A percentile compares a stretch with the other conserved stretches of the same genome.
Conservation (phyloP, 305 asterid species). For the Solanum hybrid region DNA sequence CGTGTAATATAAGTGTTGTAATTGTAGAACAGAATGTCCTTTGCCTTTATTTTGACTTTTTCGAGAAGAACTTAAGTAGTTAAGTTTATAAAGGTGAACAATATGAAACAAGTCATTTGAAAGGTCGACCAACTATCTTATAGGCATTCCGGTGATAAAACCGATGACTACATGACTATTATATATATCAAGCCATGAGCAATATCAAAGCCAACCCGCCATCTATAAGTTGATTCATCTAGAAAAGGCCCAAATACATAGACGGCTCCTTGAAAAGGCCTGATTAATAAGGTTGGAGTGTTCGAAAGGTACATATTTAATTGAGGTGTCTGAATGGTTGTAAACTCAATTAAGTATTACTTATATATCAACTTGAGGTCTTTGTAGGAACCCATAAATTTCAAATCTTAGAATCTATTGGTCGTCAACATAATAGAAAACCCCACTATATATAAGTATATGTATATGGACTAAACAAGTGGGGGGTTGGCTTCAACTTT, state of each 20-base stretch:
- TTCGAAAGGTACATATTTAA: neutral
- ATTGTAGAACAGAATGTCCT: neutral
- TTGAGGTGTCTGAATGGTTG: neutral
- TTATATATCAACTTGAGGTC: neutral
- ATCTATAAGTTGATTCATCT: neutral
- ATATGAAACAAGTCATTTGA: neutral
- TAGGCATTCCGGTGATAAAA: neutral
- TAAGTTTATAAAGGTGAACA: neutral
- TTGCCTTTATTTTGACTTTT: neutral
- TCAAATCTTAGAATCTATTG: accelerated
- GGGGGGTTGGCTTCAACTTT: neutral
- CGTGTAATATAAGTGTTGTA: neutral
- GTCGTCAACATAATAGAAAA: accelerated
- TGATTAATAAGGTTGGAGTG: neutral
- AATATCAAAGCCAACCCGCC: neutral
- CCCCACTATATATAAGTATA: neutral
- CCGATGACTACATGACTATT: neutral
- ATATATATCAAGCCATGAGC: neutral
- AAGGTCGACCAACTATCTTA: neutral
- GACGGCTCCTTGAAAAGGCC: neutral
- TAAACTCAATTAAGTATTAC: neutral
- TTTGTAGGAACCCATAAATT: neutral
- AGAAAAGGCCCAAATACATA: neutral
- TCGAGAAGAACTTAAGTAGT: neutral
- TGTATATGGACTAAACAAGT: neutral